Evolutionary conservation across 352 stramenopile species (phyloP).

Genomic region (Albugo candida): DNA sequence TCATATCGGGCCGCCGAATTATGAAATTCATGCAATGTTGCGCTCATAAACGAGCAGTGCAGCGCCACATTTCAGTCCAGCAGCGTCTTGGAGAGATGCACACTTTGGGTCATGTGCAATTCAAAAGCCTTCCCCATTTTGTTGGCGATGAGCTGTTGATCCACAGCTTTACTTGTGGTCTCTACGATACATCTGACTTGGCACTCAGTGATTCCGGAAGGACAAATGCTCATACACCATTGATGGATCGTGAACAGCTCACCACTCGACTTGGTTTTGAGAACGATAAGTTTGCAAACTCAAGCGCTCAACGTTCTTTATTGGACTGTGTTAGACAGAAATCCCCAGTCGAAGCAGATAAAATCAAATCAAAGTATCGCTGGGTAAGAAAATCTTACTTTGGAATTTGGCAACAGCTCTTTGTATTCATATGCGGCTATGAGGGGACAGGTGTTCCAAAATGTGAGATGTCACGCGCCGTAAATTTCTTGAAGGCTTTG

Average conservation of each 20-base stretch:
- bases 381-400: too few species aligned
- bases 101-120: too few species aligned
- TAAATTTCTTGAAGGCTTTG: background rate
- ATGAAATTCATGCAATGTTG: too few species aligned
- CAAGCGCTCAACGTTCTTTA: constrained; percentile 18
- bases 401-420: background rate
- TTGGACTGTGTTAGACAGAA: constrained; percentile 15
- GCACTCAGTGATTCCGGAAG: too few species aligned
- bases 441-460: background rate
- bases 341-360: background rate
- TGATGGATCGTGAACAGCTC: constrained; percentile 3
- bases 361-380: too few species aligned
- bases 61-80: too few species aligned
- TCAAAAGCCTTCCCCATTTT: too few species aligned
- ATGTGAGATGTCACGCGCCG: background rate
- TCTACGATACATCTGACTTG: too few species aligned
- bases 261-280: background rate
- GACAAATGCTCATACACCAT: constrained; percentile 7
- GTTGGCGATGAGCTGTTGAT: constrained; percentile 38
- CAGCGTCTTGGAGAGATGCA: too few species aligned
- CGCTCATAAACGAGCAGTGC: too few species aligned
- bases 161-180: constrained; percentile 28
- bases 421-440: background rate
- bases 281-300: constrained; percentile 5
- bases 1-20: too few species aligned